Evolutionary conservation across 2,329 filamentous ascomycete species (phyloP).

Genomic region (Monosporascus cannonballus): DNA sequence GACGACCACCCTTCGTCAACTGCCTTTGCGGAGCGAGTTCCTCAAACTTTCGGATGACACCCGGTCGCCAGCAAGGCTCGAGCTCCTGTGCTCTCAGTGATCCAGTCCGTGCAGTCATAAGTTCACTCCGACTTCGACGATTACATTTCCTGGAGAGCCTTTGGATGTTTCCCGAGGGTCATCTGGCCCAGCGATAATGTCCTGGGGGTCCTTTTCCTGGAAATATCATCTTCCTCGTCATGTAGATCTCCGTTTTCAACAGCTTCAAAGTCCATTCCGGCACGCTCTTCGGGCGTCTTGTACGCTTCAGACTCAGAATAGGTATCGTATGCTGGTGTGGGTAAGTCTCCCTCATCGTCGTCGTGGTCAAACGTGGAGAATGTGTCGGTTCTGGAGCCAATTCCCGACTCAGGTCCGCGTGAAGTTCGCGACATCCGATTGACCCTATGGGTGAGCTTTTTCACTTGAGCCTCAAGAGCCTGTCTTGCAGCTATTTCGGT

Average conservation of each 20-base stretch:
- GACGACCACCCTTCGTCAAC: no score
- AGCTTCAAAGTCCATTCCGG: constrained; percentile 30
- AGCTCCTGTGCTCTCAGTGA: background rate
- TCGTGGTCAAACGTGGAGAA: constrained; percentile 38
- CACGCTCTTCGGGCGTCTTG: constrained; percentile 45
- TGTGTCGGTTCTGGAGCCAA: constrained; percentile 28
- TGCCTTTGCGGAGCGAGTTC: background rate
- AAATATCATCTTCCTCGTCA: constrained; percentile 29
- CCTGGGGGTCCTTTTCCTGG: constrained; percentile 49
- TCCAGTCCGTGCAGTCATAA: constrained; percentile 27
- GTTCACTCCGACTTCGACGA: constrained; percentile 12
- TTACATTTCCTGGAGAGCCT: constrained; percentile 8
- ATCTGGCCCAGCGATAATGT: constrained; percentile 60
- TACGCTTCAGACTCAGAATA: constrained; percentile 39
- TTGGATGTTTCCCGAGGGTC: constrained; percentile 38
- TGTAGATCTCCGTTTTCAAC: constrained; percentile 35
- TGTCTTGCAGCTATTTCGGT: constrained; percentile 50
- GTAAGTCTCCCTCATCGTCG: constrained; percentile 31
- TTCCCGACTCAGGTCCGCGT: constrained; percentile 29
- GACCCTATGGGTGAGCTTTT: constrained; percentile 43
- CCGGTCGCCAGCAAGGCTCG: background rate
- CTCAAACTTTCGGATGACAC: constrained; percentile 3
- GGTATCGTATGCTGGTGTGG: constrained; percentile 19
- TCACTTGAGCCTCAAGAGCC: constrained; percentile 51
- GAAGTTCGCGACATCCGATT: constrained; percentile 37